Conservation (phyloP, 2,329 filamentous ascomycete genomes). For the Hansfordia pulvinata region DNA sequence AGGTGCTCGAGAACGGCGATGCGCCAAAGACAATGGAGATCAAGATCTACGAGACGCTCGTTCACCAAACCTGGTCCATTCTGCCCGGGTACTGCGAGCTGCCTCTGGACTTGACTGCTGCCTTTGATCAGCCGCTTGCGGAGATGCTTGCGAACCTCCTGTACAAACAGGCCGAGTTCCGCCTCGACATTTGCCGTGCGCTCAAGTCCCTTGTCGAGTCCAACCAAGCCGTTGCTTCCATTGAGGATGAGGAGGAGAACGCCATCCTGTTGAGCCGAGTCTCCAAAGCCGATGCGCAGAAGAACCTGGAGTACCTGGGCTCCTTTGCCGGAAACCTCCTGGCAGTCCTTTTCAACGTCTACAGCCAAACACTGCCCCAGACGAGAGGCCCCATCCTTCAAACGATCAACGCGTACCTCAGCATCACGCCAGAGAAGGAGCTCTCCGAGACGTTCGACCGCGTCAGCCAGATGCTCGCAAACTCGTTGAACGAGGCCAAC, state of each 20-base stretch:
- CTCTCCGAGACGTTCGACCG: slow-evolving; percentile 79
- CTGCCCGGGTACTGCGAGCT: slow-evolving; percentile 92
- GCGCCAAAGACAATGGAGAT: slow-evolving; percentile 88
- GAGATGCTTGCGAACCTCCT: slow-evolving; percentile 84
- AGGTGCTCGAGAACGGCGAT: slow-evolving; percentile 67
- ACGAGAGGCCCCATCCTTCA: slow-evolving; percentile 82
- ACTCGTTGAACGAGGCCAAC: slow-evolving; percentile 48
- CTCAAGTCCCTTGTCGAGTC: slow-evolving; percentile 84
- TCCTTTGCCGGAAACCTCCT: slow-evolving; percentile 76
- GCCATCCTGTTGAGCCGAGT: slow-evolving; percentile 68
- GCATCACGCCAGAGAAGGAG: slow-evolving; percentile 67
- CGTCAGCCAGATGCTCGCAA: slow-evolving; percentile 72
- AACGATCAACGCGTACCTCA: slow-evolving; percentile 89
- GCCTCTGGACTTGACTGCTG: slow-evolving; percentile 60
- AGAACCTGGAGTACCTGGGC: slow-evolving; percentile 72
- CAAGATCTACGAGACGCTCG: slow-evolving; percentile 85
- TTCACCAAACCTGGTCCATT: slow-evolving; percentile 89
- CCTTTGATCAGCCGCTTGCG: slow-evolving; percentile 80
- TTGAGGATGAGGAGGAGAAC: slow-evolving; percentile 60
- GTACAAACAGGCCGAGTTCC: slow-evolving; percentile 80
- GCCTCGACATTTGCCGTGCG: slow-evolving; percentile 75
- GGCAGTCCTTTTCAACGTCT: slow-evolving; percentile 97
- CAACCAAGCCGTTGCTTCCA: slow-evolving; percentile 64
- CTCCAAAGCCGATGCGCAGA: slow-evolving; percentile 58
- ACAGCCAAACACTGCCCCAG: slow-evolving; percentile 89